Conservation (phyloP, 208 protist species). For the Angomonas deanei region DNA sequence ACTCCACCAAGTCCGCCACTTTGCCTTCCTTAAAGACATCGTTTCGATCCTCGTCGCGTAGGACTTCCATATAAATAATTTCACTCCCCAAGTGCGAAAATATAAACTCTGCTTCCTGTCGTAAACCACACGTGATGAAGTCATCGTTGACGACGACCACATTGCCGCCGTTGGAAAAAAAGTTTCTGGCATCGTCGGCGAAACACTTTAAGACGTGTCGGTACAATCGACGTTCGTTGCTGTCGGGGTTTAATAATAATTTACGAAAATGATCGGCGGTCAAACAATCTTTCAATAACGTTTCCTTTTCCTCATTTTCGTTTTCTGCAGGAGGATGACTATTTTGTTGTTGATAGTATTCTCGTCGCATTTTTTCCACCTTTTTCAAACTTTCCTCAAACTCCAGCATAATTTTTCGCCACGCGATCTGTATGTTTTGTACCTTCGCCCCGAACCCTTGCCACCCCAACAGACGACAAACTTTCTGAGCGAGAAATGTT, state of each 20-base stretch:
- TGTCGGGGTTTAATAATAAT: conserved; percentile 45
- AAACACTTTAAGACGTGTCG: conserved; percentile 53
- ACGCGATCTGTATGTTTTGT: conserved; percentile 72
- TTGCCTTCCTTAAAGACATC: conserved; percentile 58
- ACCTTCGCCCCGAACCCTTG: conserved; percentile 64
- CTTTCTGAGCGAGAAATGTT: conserved; percentile 88
- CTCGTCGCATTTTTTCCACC: not conserved
- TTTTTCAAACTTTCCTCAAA: conserved; percentile 15
- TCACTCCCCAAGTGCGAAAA: conserved; percentile 51
- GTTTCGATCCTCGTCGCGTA: conserved; percentile 42
- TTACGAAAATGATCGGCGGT: conserved; percentile 52
- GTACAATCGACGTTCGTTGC: conserved; percentile 55
- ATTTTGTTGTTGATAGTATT: not conserved
- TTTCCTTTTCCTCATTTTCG: not conserved
- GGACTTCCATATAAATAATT: conserved; percentile 80
- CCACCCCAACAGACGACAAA: conserved; percentile 82
- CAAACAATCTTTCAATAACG: conserved; percentile 18
- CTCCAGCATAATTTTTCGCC: conserved; percentile 55
- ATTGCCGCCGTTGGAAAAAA: conserved; percentile 70
- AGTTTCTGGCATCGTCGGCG: conserved; percentile 50
- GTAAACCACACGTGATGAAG: conserved; percentile 70
- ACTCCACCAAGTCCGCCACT: conserved; percentile 55
- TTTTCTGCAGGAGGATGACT: not conserved
- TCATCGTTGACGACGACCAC: conserved; percentile 87
- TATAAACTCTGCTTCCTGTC: conserved; percentile 52